Evolutionary conservation across 768 basidiomycete genomes (phyloP).

Genomic region (Rhodosporidiobolus sp.): DNA sequence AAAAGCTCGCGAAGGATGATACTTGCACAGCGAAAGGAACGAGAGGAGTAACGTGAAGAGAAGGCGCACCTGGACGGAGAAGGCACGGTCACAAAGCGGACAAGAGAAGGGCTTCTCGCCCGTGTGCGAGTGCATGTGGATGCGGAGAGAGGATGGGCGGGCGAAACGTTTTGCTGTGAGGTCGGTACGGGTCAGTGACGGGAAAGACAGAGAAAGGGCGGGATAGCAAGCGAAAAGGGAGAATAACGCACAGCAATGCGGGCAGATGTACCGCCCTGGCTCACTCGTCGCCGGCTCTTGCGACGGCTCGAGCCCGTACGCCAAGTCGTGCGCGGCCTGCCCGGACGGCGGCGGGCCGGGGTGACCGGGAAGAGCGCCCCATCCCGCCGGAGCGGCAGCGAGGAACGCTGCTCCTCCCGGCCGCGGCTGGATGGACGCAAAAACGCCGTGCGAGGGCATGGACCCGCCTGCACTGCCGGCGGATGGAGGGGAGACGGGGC

Average conservation of each 20-base stretch:
- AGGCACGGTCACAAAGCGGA: constrained; percentile 34
- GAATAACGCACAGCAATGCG: constrained; percentile 31
- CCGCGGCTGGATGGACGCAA: not conserved
- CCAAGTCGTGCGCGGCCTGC: not conserved
- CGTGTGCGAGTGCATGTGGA: constrained; percentile 43
- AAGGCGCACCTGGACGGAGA: constrained; percentile 37
- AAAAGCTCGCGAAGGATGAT: no score
- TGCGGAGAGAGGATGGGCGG: constrained; percentile 38
- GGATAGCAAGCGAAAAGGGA: no score
- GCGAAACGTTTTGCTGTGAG: constrained; percentile 40
- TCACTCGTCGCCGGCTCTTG: not conserved
- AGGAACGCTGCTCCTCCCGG: not conserved
- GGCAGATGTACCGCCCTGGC: constrained; percentile 25
- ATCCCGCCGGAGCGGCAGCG: not conserved
- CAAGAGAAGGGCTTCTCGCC: constrained; percentile 43
- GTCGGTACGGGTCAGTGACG: no score
- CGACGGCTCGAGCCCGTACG: not conserved
- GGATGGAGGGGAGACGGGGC: not conserved
- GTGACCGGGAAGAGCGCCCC: not conserved
- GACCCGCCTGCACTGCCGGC: no score
- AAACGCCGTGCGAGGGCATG: not conserved
- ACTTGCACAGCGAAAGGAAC: not conserved
- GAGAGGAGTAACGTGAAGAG: not conserved
- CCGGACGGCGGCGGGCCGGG: not conserved
- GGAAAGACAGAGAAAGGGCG: not conserved